Conservation (phyloP, 177 flowering plant species). For the Telopea speciosissima region DNA sequence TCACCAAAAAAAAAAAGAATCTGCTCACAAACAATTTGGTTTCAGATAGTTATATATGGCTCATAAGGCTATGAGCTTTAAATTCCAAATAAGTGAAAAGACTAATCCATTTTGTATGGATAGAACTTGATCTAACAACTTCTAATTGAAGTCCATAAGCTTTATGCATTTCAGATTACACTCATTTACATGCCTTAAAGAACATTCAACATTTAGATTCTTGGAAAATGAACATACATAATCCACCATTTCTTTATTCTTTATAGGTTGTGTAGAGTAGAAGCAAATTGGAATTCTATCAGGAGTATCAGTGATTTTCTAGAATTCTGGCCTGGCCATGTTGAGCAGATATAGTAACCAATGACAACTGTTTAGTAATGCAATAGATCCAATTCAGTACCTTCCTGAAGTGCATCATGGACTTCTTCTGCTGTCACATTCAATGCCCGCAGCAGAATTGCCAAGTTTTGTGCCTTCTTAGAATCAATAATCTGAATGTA, state of each 20-base stretch:
- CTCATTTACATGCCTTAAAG: not conserved
- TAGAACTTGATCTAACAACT: not conserved
- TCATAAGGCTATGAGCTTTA: not conserved
- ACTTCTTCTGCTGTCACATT: conserved; percentile 95
- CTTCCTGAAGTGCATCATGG: conserved; percentile 84
- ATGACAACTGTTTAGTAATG: not conserved
- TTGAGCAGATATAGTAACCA: not conserved
- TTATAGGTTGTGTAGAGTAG: no score
- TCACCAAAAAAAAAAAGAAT: no score
- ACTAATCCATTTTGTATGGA: not conserved
- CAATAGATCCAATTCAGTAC: conserved; percentile 21
- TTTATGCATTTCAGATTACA: not conserved
- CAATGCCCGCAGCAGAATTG: conserved; percentile 82
- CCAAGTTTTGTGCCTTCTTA: conserved; percentile 81
- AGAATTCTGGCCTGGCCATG: no score
- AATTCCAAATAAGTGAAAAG: no score
- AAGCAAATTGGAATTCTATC: not conserved
- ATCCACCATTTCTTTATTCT: not conserved
- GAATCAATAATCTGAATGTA: conserved; percentile 72
- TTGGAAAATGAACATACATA: not conserved
- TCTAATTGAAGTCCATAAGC: not conserved
- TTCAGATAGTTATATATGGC: no score
- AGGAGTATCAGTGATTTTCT: no score
- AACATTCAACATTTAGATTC: no score
- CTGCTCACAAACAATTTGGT: no score